Evolutionary conservation across 495 filamentous ascomycete genomes (phyloP), one percentile per base, ranked within the genome.

Genomic region (Usnea hakonensis): DNA sequence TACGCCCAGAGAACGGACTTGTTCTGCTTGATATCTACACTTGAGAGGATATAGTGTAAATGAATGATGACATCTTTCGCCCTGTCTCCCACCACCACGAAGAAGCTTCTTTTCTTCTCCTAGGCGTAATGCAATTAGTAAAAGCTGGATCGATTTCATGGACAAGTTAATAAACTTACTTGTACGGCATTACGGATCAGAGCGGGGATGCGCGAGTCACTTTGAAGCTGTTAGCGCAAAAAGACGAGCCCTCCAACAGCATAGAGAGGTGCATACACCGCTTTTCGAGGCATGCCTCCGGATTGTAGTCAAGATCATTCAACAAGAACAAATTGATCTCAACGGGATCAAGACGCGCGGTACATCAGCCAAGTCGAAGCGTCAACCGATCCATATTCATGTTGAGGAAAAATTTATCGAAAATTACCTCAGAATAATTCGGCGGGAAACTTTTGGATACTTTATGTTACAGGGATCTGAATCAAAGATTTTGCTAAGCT

Each of bases 1-100:
- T 99, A 99, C n/a, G 95, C 92, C 95, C 95, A 99, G 19, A 99
- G 79, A 5, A 99, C 91, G 14, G 88, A 92, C 74, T 97, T 97
- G 77, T 97, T 97, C 72, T 94, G 86, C 75, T 94, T 95, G 64
- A 96, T 81, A 71, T 96, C 90, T 69, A 87, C 85, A 67, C 83
- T 87, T 54, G 91, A 90, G 77, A 96, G 87, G 68, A 99, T 95
- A 69, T 92, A 90, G 75, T 97, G 91, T 40, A 99, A 80, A 71
- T 97, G 85, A 54, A 97, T 88, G 70, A 97, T 97, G 64, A 93
- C 91, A 83, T 97, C 95, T 75, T 99, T 99, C 62, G 92, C 87
- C 61, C 86, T 85, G 72, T 99, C 95, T 59, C 95, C 95, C 30
- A 99, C 95, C 6, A 99, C 84, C 58, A 97, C 88, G 74, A 99